Evolutionary conservation across 306 rosid genomes (phyloP).

Genomic region (Phaseolus lunatus): DNA sequence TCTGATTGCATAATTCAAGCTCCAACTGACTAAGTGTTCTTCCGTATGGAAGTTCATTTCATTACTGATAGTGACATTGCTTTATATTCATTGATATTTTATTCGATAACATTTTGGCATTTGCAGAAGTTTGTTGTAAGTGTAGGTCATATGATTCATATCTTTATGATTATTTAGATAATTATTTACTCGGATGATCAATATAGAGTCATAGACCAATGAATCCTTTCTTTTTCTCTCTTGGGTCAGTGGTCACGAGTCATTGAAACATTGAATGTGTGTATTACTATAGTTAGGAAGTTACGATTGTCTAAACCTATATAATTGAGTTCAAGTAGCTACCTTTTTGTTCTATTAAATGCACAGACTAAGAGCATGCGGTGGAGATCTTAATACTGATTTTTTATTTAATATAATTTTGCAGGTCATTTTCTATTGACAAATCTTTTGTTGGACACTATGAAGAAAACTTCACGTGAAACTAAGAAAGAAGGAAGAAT

Average conservation of each 20-base stretch:
- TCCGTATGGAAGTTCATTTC: constrained; percentile 2
- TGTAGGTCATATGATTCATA: neutral
- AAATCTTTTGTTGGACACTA: constrained; percentile 79
- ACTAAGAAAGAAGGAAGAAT: constrained; percentile 82
- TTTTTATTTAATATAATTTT: constrained; percentile 18
- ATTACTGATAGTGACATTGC: constrained; percentile 16
- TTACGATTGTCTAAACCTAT: constrained; percentile 2
- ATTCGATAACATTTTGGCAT: neutral
- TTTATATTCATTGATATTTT: neutral
- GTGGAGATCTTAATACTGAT: constrained; percentile 17
- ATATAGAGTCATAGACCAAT: neutral
- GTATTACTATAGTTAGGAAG: neutral
- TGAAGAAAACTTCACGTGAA: constrained; percentile 74
- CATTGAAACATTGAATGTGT: neutral
- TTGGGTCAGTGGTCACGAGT: neutral
- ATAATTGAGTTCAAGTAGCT: constrained; percentile 12
- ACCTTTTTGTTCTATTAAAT: constrained; percentile 17
- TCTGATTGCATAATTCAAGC: neutral
- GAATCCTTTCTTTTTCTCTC: neutral
- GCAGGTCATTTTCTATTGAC: constrained; percentile 95
- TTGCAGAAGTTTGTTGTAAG: neutral
- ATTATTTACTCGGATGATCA: neutral
- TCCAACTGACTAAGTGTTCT: neutral
- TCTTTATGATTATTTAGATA: neutral
- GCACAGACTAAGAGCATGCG: constrained; percentile 23